These are phyloP conservation scores for Dunaliella primolecta DNA, from an alignment of 139 green algal genomes.

Conservation along the genomic window DNA sequence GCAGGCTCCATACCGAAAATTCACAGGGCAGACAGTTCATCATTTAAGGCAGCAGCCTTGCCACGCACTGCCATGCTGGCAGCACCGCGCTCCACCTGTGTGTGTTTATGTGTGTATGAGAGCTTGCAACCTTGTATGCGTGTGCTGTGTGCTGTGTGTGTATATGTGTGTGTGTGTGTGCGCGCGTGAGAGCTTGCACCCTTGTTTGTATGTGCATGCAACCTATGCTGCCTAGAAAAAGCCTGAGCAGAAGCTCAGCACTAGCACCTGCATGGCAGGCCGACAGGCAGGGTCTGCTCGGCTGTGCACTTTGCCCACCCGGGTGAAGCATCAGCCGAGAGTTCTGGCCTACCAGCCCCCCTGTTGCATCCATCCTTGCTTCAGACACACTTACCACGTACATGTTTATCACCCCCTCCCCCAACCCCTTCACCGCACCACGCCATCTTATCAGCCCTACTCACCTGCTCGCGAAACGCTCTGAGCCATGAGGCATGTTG, in stretches of 20 bases:
- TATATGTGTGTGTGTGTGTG: not conserved
- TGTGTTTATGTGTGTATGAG: not conserved
- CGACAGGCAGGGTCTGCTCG: no score
- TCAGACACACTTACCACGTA: no score
- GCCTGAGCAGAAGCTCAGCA: no score
- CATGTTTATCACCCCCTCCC: no score
- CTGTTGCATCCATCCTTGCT: no score
- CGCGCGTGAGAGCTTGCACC: not conserved
- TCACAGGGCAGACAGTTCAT: not conserved
- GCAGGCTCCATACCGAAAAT: not conserved
- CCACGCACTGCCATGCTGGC: not conserved
- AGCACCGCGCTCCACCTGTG: not conserved
- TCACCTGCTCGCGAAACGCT: constrained; percentile 18
- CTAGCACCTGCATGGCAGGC: no score
- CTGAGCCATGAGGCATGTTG: constrained; percentile 19
- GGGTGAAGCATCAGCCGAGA: no score
- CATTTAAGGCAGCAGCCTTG: not conserved
- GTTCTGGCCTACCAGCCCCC: no score
- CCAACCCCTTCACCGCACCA: no score
- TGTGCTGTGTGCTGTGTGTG: not conserved
- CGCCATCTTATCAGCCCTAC: no score
- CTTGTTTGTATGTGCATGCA: not conserved
- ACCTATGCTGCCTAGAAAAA: no score
- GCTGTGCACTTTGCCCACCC: no score
- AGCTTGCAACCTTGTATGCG: not conserved